These are phyloP conservation scores for Phytophthora palmivora DNA, from an alignment of 352 stramenopile genomes.

Conservation along the genomic window DNA sequence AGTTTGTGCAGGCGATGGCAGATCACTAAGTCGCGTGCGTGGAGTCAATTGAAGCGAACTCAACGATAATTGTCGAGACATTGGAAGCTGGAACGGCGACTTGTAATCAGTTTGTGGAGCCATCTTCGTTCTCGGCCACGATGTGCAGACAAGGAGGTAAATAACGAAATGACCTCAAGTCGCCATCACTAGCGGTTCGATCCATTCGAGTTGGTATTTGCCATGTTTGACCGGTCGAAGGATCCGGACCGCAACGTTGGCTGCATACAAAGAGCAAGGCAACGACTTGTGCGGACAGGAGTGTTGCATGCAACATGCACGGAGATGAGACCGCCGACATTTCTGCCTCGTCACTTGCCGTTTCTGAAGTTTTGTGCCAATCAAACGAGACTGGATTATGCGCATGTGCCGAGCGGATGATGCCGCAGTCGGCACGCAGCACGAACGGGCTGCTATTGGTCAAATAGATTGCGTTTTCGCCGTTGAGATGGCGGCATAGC, in stretches of 20 bases:
- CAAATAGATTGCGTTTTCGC: conserved; percentile 18
- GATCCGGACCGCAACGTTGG: conserved; percentile 10
- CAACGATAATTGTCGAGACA: conserved; percentile 20
- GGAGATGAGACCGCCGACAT: conserved; percentile 24
- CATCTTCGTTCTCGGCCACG: no score
- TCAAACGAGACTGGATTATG: conserved; percentile 29
- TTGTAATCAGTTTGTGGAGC: conserved; percentile 25
- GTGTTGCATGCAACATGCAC: conserved; percentile 8
- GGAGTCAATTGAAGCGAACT: conserved; percentile 37
- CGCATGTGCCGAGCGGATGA: conserved; percentile 14
- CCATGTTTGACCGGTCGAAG: background rate
- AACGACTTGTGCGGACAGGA: conserved; percentile 5
- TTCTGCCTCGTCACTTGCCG: conserved; percentile 34
- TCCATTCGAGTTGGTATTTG: background rate
- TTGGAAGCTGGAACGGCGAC: conserved; percentile 13
- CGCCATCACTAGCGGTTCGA: background rate
- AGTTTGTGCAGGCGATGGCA: conserved; percentile 27
- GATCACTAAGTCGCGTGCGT: conserved; percentile 16
- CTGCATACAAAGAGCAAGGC: conserved; percentile 26
- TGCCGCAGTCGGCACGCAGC: conserved; percentile 26
- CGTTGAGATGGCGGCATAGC: conserved; percentile 22
- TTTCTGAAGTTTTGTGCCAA: conserved; percentile 31
- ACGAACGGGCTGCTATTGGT: conserved; percentile 14
- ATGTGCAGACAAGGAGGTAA: conserved; percentile 12
- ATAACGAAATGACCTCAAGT: conserved; percentile 25